phyloP scores from a whole-genome alignment of 2,329 filamentous ascomycete genomes.

The Hypoxylon sp. region DNA sequence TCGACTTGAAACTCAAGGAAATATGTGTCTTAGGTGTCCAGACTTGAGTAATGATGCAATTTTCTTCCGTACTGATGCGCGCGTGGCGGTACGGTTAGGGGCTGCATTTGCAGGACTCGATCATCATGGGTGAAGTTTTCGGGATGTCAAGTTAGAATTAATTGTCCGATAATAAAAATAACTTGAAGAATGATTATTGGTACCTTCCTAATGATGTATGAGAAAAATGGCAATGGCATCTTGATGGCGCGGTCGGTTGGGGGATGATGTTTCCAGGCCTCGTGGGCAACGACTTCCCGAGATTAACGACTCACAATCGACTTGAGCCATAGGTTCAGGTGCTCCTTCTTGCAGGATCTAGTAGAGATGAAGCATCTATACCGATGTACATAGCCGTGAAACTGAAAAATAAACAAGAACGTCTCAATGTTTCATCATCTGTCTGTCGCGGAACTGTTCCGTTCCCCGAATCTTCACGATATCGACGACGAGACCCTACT shows the following conservation, averaged over 20 bases:
- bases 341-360: background rate
- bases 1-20: background rate
- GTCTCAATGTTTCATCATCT: background rate
- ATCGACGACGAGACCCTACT: background rate
- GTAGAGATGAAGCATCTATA: background rate
- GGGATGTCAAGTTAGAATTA: background rate
- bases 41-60: constrained; percentile 14
- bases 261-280: constrained; percentile 8
- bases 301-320: background rate
- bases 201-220: background rate
- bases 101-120: constrained; percentile 17
- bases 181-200: background rate
- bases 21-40: background rate
- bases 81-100: constrained; percentile 19
- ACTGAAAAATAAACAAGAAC: background rate
- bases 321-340: background rate
- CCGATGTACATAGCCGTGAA: background rate
- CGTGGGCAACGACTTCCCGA: constrained; percentile 29
- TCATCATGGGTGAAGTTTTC: constrained; percentile 14
- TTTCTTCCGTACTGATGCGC: constrained; percentile 11
- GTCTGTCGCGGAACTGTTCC: background rate
- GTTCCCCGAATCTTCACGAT: background rate
- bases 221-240: constrained; percentile 16
- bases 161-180: background rate
- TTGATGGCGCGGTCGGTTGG: constrained; percentile 19